Evolutionary conservation across 2,329 filamentous ascomycete species (phyloP).

Genomic region (Exserohilum turcica): DNA sequence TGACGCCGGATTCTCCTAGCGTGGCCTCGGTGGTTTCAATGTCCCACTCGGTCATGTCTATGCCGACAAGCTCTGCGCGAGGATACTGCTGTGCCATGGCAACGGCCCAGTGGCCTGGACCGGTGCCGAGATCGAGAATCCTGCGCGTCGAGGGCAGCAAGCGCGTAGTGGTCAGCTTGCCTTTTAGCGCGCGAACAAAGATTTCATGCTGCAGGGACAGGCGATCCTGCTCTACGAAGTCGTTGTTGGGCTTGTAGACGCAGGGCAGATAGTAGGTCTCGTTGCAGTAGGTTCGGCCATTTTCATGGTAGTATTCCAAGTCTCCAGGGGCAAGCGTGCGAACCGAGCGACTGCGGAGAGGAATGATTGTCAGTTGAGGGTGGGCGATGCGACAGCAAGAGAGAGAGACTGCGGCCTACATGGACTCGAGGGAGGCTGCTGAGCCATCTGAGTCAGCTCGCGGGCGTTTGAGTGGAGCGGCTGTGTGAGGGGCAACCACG

Average conservation of each 20-base stretch:
- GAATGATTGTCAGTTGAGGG: constrained; percentile 5
- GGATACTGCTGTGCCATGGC: constrained; percentile 54
- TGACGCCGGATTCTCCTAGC: constrained; percentile 29
- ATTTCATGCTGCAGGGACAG: constrained; percentile 67
- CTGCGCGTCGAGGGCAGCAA: constrained; percentile 32
- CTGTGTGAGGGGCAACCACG: constrained; percentile 43
- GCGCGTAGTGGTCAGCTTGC: constrained; percentile 44
- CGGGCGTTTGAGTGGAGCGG: constrained; percentile 40
- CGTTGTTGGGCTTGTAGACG: constrained; percentile 38
- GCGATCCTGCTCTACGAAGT: constrained; percentile 67
- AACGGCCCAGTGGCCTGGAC: constrained; percentile 57
- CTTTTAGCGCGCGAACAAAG: constrained; percentile 54
- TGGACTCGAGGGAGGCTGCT: constrained; percentile 39
- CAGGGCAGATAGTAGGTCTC: constrained; percentile 69
- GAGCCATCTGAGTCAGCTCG: constrained; percentile 42
- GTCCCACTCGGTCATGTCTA: constrained; percentile 57
- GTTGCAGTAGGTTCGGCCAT: constrained; percentile 66
- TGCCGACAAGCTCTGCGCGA: constrained; percentile 55
- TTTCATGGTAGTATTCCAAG: constrained; percentile 63
- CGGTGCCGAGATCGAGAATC: constrained; percentile 54
- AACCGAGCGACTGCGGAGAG: constrained; percentile 41
- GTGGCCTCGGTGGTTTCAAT: constrained; percentile 55
- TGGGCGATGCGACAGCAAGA: constrained; percentile 1
- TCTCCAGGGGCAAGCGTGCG: constrained; percentile 51
- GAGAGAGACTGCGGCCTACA: constrained; percentile 33